Evolutionary conservation across 2,329 filamentous ascomycete species (phyloP), one percentile per base, ranked within the genome.

Genomic region (Monilinia aucupariae): DNA sequence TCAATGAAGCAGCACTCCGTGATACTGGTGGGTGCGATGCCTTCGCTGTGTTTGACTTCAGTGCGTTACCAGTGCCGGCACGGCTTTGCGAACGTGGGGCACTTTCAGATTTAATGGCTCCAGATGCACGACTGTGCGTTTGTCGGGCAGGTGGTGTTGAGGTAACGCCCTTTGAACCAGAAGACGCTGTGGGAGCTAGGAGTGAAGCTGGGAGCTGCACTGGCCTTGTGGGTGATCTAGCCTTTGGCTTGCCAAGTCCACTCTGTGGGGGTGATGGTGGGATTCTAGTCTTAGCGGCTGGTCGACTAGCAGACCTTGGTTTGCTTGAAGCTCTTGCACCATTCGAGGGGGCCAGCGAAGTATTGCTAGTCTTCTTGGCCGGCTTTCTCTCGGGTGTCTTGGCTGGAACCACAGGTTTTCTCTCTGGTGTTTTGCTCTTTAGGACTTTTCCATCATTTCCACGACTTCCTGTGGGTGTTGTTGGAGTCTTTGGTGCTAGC

Each of bases 101-200:
- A 74, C 69, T 64, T 39, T 62, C 59, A 71, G 10, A 52, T 49
- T 62, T 70, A 78, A 37, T 76, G 62, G 69, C 78, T 25, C 76
- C 75, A 32, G 72, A 78, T 65, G 72, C 75, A 66, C 74, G 78
- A 62, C 73, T 77, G 20, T 77, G 73, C 13, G 81, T 79, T 66
- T 77, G 76, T 49, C 76, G 73, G 13, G 70, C 68, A 25, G 73
- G 63, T 45, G 64, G 72, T 65, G 63, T 72, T 67, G 55, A 74
- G 30, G 63, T 72, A n/a, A 78, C 79, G 56, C 81, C 78, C 74
- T 87, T 90, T 17, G 85, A 86, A 20, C 82, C 83, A 1, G 85
- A 91, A 0, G 89, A 81, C 30, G 88, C 83, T 4, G 89, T 92
- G 39, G 86, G 88, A 7, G 87, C 85, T 30, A 81, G 88, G 37